These are phyloP conservation scores for Colletotrichum theobromicola DNA, from an alignment of 2,329 filamentous ascomycete genomes.

Conservation along the genomic window DNA sequence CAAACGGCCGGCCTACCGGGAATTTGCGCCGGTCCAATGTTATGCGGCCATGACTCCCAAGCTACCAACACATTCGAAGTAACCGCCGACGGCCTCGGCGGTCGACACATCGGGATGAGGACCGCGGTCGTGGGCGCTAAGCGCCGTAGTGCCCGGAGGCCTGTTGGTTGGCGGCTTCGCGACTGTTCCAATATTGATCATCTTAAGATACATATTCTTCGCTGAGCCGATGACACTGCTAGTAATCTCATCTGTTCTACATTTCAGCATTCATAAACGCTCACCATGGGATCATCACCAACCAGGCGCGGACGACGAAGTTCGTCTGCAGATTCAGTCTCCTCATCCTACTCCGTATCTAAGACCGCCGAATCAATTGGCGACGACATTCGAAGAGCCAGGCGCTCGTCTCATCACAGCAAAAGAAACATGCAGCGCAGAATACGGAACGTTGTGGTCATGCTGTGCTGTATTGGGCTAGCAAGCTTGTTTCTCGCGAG, in stretches of 20 bases:
- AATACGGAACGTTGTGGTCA: background rate
- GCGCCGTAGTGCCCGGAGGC: background rate
- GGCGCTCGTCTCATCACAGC: background rate
- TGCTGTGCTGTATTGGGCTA: background rate
- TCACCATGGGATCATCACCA: background rate
- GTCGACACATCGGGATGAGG: background rate
- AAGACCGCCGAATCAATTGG: background rate
- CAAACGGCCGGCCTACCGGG: background rate
- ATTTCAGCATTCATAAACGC: background rate
- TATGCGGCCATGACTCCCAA: background rate
- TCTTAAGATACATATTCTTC: background rate
- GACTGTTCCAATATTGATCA: no score
- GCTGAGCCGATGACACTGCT: background rate
- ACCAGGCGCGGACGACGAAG: background rate
- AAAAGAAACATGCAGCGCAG: background rate
- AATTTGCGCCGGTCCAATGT: background rate
- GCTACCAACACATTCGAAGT: background rate
- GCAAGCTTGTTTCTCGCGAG: background rate
- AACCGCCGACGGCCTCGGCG: background rate
- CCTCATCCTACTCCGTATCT: background rate
- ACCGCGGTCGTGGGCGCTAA: background rate
- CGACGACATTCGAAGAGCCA: slow-evolving; percentile 29
- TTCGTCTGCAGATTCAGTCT: background rate
- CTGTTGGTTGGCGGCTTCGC: background rate
- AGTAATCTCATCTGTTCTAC: background rate